These are phyloP conservation scores for Alternaria dauci DNA, from an alignment of 2,329 filamentous ascomycete genomes.

Conservation along the genomic window DNA sequence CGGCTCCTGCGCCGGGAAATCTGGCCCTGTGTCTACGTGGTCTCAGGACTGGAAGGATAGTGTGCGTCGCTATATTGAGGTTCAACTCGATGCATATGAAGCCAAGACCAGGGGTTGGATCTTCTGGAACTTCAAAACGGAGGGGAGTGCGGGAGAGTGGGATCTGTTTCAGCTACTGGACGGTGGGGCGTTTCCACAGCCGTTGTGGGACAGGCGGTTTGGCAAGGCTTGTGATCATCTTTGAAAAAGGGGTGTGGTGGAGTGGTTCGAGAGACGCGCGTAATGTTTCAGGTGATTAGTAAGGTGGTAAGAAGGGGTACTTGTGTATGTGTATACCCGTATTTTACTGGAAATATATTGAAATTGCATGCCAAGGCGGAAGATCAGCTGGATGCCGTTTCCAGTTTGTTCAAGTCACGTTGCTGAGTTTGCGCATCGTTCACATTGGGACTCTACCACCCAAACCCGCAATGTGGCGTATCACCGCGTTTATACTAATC, in stretches of 20 bases:
- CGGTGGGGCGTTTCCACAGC: slow-evolving; percentile 60
- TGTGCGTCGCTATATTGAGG: slow-evolving; percentile 61
- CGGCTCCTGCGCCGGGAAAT: slow-evolving; percentile 63
- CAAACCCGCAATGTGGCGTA: neutral
- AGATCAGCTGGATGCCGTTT: neutral
- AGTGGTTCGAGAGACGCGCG: neutral
- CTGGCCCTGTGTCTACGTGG: slow-evolving; percentile 60
- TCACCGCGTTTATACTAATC: neutral
- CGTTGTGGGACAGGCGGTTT: slow-evolving; percentile 39
- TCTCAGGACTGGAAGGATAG: slow-evolving; percentile 56
- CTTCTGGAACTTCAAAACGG: slow-evolving; percentile 68
- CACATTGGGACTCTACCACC: neutral
- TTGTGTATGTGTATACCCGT: neutral
- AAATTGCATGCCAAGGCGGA: neutral
- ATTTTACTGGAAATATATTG: neutral
- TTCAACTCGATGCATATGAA: slow-evolving; percentile 64
- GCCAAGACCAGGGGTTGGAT: slow-evolving; percentile 61
- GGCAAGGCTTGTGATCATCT: slow-evolving; percentile 38
- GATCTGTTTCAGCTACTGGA: slow-evolving; percentile 60
- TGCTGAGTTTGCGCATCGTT: neutral
- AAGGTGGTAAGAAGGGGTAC: neutral
- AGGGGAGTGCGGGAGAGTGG: slow-evolving; percentile 60
- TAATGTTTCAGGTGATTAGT: neutral
- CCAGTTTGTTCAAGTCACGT: neutral
- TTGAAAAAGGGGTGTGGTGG: slow-evolving; percentile 5